A percentile compares a stretch with the other conserved stretches of the same genome.
Conservation (phyloP, 148 eudicot species). For the Oxyria digyna region DNA sequence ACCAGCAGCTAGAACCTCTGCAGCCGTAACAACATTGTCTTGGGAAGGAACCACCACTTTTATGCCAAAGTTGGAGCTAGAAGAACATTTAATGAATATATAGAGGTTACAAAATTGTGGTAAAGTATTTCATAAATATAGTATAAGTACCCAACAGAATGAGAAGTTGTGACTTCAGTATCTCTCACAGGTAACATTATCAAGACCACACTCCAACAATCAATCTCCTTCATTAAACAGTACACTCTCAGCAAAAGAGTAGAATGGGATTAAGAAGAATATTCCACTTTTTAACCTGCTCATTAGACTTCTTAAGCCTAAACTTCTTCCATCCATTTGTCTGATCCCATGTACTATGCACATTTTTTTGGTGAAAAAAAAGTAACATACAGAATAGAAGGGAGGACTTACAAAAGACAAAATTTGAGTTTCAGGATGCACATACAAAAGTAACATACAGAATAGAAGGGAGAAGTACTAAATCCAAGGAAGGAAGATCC, state of each 20-base stretch:
- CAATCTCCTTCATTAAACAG: background rate
- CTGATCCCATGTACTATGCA: background rate
- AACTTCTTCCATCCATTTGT: too few species aligned
- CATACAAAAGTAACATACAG: background rate
- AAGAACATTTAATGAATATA: conserved; percentile 1
- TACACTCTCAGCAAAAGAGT: background rate
- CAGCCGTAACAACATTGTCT: conserved; percentile 46
- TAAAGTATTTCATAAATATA: background rate
- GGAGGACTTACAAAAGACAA: too few species aligned
- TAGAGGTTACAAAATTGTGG: conserved; percentile 1
- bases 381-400: too few species aligned
- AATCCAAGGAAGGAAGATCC: too few species aligned
- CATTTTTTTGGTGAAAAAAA: too few species aligned
- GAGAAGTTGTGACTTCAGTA: background rate
- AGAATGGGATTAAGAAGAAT: background rate
- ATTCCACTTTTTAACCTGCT: background rate
- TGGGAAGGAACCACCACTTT: conserved; percentile 55
- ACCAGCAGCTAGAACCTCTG: conserved; percentile 51
- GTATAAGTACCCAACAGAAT: background rate
- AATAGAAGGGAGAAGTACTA: background rate
- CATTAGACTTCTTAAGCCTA: background rate
- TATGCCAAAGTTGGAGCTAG: conserved; percentile 71
- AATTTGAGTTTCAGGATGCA: background rate
- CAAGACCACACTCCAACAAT: background rate
- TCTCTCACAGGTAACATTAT: background rate